Base-by-base conservation (phyloP, 805 yeast genomes). In the Saturnispora halmiae region DNA sequence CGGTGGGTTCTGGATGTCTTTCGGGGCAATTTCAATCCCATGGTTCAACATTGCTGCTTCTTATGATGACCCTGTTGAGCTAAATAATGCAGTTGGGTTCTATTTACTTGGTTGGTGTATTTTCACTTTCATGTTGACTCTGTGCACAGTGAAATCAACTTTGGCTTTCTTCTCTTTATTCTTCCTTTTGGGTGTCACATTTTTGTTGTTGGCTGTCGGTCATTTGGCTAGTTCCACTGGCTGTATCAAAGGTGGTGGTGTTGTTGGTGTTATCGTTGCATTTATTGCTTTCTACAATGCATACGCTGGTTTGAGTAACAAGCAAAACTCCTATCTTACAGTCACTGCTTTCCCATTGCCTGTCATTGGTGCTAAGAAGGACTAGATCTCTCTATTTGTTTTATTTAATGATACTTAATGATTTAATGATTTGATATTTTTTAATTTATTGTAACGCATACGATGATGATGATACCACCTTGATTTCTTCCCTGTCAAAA, bases 1-100 rank as follows among this genome's bases (percentile, higher is more conserved):
- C 49, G 90, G 84, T 44, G 88, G 85, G 3, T 81, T 81, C 58
- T 81, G 90, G 90, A 73, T 78, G 65, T 66, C 79, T 21, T 81
- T 75, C 66, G 87, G 79, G 45, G 82, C 82, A 25, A 72, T 81
- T 26, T 58, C 61, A 43, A 67, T 73, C 36, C 78, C 77, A 36
- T 70, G 72, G 53, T 78, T 77, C 55, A 77, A 77, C 20, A 72
- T 76, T 22, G 60, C 71, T 2, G 72, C 72, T 5, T 73, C 77
- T 47, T 61, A 61, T 27, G 68, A 61, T 4, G 67, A 67, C 43
- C 60, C 65, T 6, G 54, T 59, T 14, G 76, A 71, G 51, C 55
- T 68, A 18, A 56, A 56, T 31, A 72, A 75, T 47, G 79, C 75
- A 1, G 49, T 72, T 21, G 85, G 82, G 2, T 72, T 78, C 49